Evolutionary conservation across 73 alveolate genomes (phyloP), one percentile per base, ranked within the genome.

Genomic region (Symbiodinium pilosum): DNA sequence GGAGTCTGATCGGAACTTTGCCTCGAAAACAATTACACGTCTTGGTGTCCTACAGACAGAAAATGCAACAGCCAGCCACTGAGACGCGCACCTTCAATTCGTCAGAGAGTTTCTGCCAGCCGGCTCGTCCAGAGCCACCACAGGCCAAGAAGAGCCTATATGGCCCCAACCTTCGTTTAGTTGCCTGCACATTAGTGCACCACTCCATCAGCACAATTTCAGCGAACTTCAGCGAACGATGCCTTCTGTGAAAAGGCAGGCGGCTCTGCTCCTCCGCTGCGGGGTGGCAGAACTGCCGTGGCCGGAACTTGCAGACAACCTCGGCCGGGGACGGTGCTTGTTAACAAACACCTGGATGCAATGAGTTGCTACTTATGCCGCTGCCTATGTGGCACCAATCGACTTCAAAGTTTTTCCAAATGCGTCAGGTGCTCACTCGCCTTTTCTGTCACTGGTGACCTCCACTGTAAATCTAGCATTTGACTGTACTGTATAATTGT

Each of bases 111-210:
- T 2, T 28, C 26, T 30, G 64, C 95, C 95, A 88, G 43, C 84
- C 95, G 16, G 59, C 51, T 24, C 95, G 42, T 54, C 95, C 95
- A 30, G 95, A 77, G n/a, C 95, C 95, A 44, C 95, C 95, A 39
- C 73, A 52, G 14, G 69, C 86, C 69, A 88, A 21, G 69, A 88
- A 88, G 36, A 88, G 95, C 32, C 73, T 40, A 40, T 56, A 88
- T 4, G 87, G 42, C 4, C 85, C 85, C 8, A n/a, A 34, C 12
- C 85, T 20, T 71, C 4, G 47, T 32, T 8, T 43, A 16, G 85
- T 43, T 4, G 41, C 43, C 44, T 36, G 4, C 12, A 24, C 85
- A n/a, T 43, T 69, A 34, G 24, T 12, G 42, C 34, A 69, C 11
- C 84, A 34, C n/a, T n/a, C 36, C 26, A n/a, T 9, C 86, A 73